Conservation (phyloP, 2,329 filamentous ascomycete species). For the Epichloe typhina region DNA sequence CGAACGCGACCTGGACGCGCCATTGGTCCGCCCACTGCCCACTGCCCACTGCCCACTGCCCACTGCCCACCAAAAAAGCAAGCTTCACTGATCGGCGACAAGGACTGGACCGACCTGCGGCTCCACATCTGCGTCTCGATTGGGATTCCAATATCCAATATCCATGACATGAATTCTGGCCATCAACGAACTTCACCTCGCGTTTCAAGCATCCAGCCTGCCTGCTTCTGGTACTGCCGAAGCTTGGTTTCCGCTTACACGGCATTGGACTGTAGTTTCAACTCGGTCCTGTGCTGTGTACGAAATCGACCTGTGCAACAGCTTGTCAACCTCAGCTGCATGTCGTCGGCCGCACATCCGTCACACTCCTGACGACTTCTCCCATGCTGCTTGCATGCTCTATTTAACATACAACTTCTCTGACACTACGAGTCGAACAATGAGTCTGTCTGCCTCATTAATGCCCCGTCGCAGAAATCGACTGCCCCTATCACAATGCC, state of each 20-base stretch:
- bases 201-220: too few species aligned
- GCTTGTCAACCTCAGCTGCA: not conserved
- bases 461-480: not conserved
- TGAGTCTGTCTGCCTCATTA: not conserved
- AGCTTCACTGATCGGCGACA: not conserved
- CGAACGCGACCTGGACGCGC: constrained; percentile 3
- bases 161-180: not conserved
- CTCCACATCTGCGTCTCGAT: not conserved
- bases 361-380: constrained; percentile 1
- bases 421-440: not conserved
- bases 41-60: too few species aligned
- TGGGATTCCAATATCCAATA: too few species aligned
- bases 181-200: too few species aligned
- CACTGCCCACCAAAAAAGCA: too few species aligned
- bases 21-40: not conserved
- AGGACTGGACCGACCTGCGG: not conserved
- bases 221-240: not conserved
- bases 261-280: not conserved
- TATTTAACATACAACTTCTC: not conserved
- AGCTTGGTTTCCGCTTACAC: not conserved
- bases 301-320: not conserved
- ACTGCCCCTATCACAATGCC: not conserved
- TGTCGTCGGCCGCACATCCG: not conserved
- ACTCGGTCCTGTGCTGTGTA: not conserved
- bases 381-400: not conserved